Conservation (phyloP, 1,139 yeast species). For the Suhomyces atakaporum region DNA sequence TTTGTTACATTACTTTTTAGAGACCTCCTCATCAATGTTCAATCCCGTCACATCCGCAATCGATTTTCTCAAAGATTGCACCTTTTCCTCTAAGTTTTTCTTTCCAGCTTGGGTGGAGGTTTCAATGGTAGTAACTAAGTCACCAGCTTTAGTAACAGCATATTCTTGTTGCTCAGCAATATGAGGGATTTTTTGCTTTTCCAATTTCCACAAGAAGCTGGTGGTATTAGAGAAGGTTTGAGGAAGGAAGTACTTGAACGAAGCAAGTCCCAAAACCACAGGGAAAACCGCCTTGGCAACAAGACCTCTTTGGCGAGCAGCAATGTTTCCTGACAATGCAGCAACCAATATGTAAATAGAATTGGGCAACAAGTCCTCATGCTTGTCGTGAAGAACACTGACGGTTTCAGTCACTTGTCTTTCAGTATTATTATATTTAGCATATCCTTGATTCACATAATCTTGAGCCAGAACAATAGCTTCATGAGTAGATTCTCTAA, state of each 20-base stretch:
- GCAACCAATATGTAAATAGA: slow-evolving; percentile 71
- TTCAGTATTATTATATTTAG: slow-evolving; percentile 60
- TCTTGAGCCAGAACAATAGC: slow-evolving; percentile 20
- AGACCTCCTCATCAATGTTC: slow-evolving; percentile 62
- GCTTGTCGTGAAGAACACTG: slow-evolving; percentile 65
- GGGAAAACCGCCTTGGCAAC: slow-evolving; percentile 65
- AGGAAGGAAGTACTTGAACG: slow-evolving; percentile 79
- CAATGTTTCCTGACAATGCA: slow-evolving; percentile 76
- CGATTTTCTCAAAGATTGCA: slow-evolving; percentile 47
- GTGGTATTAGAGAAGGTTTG: slow-evolving; percentile 69
- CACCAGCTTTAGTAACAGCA: slow-evolving; percentile 49
- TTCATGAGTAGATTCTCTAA: slow-evolving; percentile 39
- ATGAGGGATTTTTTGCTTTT: slow-evolving; percentile 62
- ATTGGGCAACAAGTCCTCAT: slow-evolving; percentile 79
- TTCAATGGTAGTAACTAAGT: slow-evolving; percentile 46
- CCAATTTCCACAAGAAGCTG: slow-evolving; percentile 63
- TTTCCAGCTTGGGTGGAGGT: slow-evolving; percentile 39
- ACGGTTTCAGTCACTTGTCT: slow-evolving; percentile 66
- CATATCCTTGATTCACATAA: slow-evolving; percentile 41
- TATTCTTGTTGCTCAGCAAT: slow-evolving; percentile 65
- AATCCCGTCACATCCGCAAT: slow-evolving; percentile 68
- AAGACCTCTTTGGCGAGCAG: slow-evolving; percentile 71
- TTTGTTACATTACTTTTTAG: slow-evolving; percentile 44
- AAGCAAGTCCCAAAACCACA: slow-evolving; percentile 60
- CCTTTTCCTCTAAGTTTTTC: slow-evolving; percentile 38